Base-by-base conservation (phyloP, 345 rosid species). In the Gossypium turneri region DNA sequence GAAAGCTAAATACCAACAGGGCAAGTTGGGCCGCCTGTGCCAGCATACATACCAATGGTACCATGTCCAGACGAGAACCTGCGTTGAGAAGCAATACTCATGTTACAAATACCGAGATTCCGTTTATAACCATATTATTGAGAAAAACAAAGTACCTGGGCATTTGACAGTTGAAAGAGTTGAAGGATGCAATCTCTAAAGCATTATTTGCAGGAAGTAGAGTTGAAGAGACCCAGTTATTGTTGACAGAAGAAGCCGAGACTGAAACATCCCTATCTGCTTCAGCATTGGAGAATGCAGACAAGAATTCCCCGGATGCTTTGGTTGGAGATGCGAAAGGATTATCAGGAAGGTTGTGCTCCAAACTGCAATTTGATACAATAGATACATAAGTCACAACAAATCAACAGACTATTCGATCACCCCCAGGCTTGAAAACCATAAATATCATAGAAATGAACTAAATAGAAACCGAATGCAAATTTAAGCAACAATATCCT, bases 21-120 rank as follows among this genome's bases (percentile, higher is more conserved):
- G 80, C 93, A 94, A 2, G 93, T 86, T 7, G 98, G 92, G 34
- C 94, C 97, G 13, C 89, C 93, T 1, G 91, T 86, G 80, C 94
- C 90, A 12, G 88, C 80, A 78, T 83, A 83, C 89, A 94, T 89
- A 51, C 92, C 92, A 45, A 90, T 71, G 75, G 81, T 75, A 79
- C 89, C 90, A 77, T 85, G 89, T 41, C 89, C 86, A 2, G 92
- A 84, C 22, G 92, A 85, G 58, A 90, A 90, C 80, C 94, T 90
- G 76, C 70, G 56, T 56, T 20, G 7, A 59, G 67, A 29, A 11
- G 20, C 57, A 65, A 2, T n/a, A 65, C 25, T 47, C 41, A 15
- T 7, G 57, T 13, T 48, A 67, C 57, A 48, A 24, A 67, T 22
- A 64, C 15, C 16, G 9, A 34, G 22, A 64, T n/a, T 44, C 29